Percentiles rank a stretch among this genome's conserved stretches.
Evolutionary conservation across 495 filamentous ascomycete genomes (phyloP).

Genomic region (Aspergillus nanangensis): DNA sequence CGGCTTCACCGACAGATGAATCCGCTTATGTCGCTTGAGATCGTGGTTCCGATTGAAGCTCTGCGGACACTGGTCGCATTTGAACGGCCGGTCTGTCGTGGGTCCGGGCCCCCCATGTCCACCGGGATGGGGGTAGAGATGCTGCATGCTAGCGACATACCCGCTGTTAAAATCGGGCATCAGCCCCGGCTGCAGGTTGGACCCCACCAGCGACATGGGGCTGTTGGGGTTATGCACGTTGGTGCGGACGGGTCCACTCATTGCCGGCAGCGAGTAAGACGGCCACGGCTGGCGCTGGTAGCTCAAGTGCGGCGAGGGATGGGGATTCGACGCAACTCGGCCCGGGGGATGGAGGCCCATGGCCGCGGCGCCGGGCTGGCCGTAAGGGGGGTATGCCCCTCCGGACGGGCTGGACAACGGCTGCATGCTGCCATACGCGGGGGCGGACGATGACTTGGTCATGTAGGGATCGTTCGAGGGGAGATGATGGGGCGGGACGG

Average conservation of each 20-base stretch:
- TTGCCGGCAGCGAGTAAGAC: constrained; percentile 52
- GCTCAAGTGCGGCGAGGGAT: constrained; percentile 41
- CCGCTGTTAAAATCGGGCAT: constrained; percentile 53
- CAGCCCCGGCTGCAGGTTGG: constrained; percentile 48
- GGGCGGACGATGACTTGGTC: constrained; percentile 54
- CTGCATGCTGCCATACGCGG: constrained; percentile 50
- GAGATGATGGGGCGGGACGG: constrained; percentile 56
- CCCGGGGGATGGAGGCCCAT: constrained; percentile 50
- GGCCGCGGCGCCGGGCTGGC: constrained; percentile 51
- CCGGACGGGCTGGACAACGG: constrained; percentile 65
- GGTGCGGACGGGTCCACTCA: constrained; percentile 70
- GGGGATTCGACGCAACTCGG: constrained; percentile 52
- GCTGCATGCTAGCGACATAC: constrained; percentile 50
- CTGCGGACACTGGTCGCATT: constrained; percentile 87
- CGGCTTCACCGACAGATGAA: constrained; percentile 92
- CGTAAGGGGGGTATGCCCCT: constrained; percentile 52
- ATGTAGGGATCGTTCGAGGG: constrained; percentile 59
- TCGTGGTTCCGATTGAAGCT: constrained; percentile 98
- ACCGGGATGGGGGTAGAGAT: constrained; percentile 45
- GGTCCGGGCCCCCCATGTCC: constrained; percentile 37
- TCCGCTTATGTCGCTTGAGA: constrained; percentile 90
- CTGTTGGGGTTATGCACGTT: constrained; percentile 70
- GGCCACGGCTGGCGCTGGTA: constrained; percentile 49
- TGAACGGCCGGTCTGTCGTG: constrained; percentile 82
- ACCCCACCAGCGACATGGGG: constrained; percentile 66